Percentiles rank a stretch among this genome's conserved stretches.
Evolutionary conservation across 202 grass and related monocot species (phyloP).

Genomic region (Elaeis oleifera): DNA sequence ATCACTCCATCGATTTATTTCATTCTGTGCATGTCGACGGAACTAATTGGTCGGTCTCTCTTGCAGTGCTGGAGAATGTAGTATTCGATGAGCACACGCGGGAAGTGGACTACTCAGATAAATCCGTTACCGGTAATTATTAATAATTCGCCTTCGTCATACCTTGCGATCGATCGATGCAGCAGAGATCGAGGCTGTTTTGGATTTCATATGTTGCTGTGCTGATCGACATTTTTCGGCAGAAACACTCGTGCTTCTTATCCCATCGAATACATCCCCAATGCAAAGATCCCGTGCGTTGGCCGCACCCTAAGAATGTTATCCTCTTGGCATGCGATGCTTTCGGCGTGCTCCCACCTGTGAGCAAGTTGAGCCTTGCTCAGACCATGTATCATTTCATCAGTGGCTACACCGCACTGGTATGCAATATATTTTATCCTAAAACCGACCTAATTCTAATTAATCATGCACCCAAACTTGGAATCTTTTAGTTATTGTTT

Average conservation of each 20-base stretch:
- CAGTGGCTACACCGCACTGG: slow-evolving; percentile 95
- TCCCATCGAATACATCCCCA: slow-evolving; percentile 95
- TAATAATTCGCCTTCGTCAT: not conserved
- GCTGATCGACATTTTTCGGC: slow-evolving; percentile 1
- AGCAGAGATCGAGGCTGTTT: no score
- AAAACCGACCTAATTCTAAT: not conserved
- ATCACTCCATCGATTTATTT: not conserved
- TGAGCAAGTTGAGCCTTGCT: slow-evolving; percentile 90
- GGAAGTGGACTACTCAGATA: slow-evolving; percentile 79
- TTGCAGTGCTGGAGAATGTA: slow-evolving; percentile 84
- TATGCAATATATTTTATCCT: slow-evolving; percentile 10
- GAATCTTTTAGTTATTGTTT: no score
- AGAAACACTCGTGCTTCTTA: slow-evolving; percentile 97
- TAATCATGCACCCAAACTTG: no score
- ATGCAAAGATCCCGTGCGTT: slow-evolving; percentile 81
- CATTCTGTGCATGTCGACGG: not conserved
- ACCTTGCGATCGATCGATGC: no score
- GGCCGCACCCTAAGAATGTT: slow-evolving; percentile 93
- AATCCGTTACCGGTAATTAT: slow-evolving; percentile 84
- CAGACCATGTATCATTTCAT: slow-evolving; percentile 99
- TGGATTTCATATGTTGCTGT: not conserved
- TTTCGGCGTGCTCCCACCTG: slow-evolving; percentile 89
- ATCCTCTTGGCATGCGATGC: slow-evolving; percentile 95
- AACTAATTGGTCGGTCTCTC: not conserved
- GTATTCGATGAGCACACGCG: slow-evolving; percentile 95